A percentile compares a stretch with the other conserved stretches of the same genome.
phyloP scores from a whole-genome alignment of 1,284 basidiomycete species.

The Binderoboletus segoi region DNA sequence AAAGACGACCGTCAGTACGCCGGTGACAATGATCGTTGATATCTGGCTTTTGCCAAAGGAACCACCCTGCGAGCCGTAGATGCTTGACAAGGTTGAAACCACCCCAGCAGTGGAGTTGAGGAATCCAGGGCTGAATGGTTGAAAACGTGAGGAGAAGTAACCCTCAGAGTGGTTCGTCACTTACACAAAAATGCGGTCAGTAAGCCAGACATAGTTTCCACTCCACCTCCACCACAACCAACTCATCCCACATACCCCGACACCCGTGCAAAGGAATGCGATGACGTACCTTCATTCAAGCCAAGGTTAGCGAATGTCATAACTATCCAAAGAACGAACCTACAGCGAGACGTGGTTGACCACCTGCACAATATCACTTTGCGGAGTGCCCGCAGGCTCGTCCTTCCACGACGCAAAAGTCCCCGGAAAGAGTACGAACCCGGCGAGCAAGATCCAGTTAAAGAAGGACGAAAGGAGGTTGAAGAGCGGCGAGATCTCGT shows the following conservation, averaged over 20 bases:
- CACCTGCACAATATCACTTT: conserved; percentile 36
- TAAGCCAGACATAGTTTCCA: conserved; percentile 62
- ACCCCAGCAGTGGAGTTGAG: conserved; percentile 57
- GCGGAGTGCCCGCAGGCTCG: conserved; percentile 28
- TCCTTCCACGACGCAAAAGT: conserved; percentile 53
- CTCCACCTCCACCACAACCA: conserved; percentile 63
- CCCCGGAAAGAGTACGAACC: conserved; percentile 60
- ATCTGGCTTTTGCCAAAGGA: conserved; percentile 43
- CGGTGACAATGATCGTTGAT: conserved; percentile 52
- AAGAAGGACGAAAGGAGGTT: conserved; percentile 54
- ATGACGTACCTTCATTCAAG: conserved; percentile 47
- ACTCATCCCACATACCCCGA: conserved; percentile 53
- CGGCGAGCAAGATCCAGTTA: conserved; percentile 60
- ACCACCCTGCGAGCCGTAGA: conserved; percentile 52
- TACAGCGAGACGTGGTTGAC: conserved; percentile 49
- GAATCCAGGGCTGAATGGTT: conserved; percentile 46
- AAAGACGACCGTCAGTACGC: conserved; percentile 40
- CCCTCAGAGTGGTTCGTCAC: conserved; percentile 20
- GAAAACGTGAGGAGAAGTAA: conserved; percentile 8
- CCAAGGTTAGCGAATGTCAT: conserved; percentile 6
- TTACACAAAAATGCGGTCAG: conserved; percentile 58
- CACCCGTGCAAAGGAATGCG: conserved; percentile 53
- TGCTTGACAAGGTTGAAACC: conserved; percentile 52
- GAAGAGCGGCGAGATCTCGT: conserved; percentile 37
- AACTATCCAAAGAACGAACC: conserved; percentile 21